These are phyloP conservation scores for Colletotrichum karsti DNA, from an alignment of 2,329 filamentous ascomycete genomes.

Conservation along the genomic window DNA sequence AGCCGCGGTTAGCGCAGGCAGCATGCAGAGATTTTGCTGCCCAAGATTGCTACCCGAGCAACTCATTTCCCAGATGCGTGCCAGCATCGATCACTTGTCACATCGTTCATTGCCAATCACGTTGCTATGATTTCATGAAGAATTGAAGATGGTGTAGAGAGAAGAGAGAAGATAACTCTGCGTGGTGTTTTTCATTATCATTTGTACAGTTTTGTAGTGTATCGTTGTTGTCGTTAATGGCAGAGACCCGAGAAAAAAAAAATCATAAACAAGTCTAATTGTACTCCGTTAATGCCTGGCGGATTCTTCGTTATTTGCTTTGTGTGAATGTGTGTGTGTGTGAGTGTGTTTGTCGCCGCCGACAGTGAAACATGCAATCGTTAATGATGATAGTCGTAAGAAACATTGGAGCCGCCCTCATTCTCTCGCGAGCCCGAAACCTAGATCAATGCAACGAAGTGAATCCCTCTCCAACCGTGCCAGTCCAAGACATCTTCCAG, in stretches of 20 bases:
- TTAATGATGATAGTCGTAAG: constrained; percentile 11
- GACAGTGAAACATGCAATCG: constrained; percentile 23
- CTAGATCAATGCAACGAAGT: not conserved
- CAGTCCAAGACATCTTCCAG: not conserved
- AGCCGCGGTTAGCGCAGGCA: constrained; percentile 12
- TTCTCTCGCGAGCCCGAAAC: not conserved
- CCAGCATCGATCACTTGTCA: not conserved
- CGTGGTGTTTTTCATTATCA: not conserved
- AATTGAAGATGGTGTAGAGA: not conserved
- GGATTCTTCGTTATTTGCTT: constrained; percentile 26
- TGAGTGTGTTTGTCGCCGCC: not conserved
- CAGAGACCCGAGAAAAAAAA: not conserved
- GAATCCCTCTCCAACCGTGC: not conserved
- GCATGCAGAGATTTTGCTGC: constrained; percentile 6
- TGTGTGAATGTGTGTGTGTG: constrained; percentile 5
- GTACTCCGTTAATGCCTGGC: constrained; percentile 27
- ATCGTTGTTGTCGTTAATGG: not conserved
- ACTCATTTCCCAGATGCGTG: not conserved
- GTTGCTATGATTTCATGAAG: not conserved
- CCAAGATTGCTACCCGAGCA: constrained; percentile 19
- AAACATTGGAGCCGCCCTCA: constrained; percentile 1
- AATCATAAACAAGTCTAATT: constrained; percentile 22
- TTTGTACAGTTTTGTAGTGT: constrained; percentile 6
- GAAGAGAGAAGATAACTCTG: constrained; percentile 7
- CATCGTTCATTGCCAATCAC: not conserved